A percentile compares a stretch with the other conserved stretches of the same genome.
Evolutionary conservation across 2,329 filamentous ascomycete genomes (phyloP).

Genomic region (Arthroderma sp.): DNA sequence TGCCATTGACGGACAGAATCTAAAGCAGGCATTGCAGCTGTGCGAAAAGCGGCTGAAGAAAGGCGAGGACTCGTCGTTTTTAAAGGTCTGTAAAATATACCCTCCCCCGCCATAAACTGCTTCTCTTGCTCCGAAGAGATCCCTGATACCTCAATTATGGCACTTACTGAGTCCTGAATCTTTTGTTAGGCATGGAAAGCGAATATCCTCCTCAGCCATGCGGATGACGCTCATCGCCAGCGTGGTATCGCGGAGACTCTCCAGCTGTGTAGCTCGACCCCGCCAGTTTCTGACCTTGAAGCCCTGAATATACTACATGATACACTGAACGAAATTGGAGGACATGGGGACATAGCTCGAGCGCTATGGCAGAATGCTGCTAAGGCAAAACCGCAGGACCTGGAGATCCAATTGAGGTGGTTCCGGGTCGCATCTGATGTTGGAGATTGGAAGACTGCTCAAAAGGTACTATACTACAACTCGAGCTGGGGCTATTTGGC

Average conservation of each 20-base stretch:
- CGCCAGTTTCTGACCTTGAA: slow-evolving; percentile 35
- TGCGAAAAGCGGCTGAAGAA: slow-evolving; percentile 46
- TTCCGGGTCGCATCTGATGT: slow-evolving; percentile 32
- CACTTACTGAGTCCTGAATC: not conserved
- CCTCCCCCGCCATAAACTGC: not conserved
- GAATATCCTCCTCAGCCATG: slow-evolving; percentile 30
- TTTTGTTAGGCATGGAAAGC: slow-evolving; percentile 33
- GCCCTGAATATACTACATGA: slow-evolving; percentile 34
- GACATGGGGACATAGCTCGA: slow-evolving; percentile 25
- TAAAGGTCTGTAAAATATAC: slow-evolving; percentile 25
- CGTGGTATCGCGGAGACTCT: slow-evolving; percentile 35
- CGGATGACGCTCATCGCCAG: slow-evolving; percentile 32
- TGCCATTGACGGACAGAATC: slow-evolving; percentile 37
- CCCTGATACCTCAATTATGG: not conserved
- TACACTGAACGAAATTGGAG: slow-evolving; percentile 28
- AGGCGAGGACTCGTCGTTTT: slow-evolving; percentile 34
- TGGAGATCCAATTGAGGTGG: slow-evolving; percentile 36
- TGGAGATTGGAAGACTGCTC: slow-evolving; percentile 37
- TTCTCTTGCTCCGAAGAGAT: not conserved
- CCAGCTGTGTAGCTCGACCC: slow-evolving; percentile 31
- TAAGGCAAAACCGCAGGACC: slow-evolving; percentile 32
- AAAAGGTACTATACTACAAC: slow-evolving; percentile 34
- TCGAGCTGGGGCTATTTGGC: not conserved
- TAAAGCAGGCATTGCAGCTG: slow-evolving; percentile 39
- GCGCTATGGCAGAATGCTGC: slow-evolving; percentile 38